Conservation (phyloP, 2,329 filamentous ascomycete species). For the Colletotrichum cordylinicola region DNA sequence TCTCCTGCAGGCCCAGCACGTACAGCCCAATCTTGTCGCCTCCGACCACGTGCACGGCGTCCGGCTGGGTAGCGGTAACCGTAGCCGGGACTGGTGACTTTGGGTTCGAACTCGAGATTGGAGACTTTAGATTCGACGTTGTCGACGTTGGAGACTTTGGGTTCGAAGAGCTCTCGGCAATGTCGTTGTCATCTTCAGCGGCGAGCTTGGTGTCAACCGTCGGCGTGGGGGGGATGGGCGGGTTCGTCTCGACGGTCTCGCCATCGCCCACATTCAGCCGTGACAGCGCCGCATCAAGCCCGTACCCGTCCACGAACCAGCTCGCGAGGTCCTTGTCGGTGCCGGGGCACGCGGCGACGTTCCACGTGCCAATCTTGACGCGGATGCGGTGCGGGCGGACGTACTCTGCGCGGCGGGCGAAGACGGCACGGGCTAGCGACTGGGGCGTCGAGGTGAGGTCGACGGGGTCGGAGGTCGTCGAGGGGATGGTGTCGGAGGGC, state of each 20-base stretch:
- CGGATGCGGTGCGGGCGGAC: slow-evolving; percentile 75
- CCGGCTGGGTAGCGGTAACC: slow-evolving; percentile 28
- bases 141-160: not conserved
- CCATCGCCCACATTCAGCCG: slow-evolving; percentile 54
- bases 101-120: not conserved
- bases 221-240: not conserved
- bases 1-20: slow-evolving; percentile 88
- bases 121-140: not conserved
- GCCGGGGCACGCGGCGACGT: slow-evolving; percentile 83
- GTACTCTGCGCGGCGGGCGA: slow-evolving; percentile 80
- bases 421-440: slow-evolving; percentile 69
- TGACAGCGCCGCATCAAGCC: slow-evolving; percentile 68
- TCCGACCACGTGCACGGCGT: slow-evolving; percentile 52
- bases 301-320: slow-evolving; percentile 86
- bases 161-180: slow-evolving; percentile 39
- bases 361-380: slow-evolving; percentile 95
- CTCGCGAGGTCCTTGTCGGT: slow-evolving; percentile 86
- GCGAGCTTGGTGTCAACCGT: slow-evolving; percentile 33
- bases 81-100: not conserved
- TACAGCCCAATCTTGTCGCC: slow-evolving; percentile 84
- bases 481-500: slow-evolving; percentile 21
- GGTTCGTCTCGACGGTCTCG: slow-evolving; percentile 34
- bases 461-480: slow-evolving; percentile 45
- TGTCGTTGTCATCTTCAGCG: slow-evolving; percentile 41
- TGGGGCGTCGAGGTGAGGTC: slow-evolving; percentile 54